Evolutionary conservation across 2,329 filamentous ascomycete genomes (phyloP).

Genomic region (Trichophyton equinum): DNA sequence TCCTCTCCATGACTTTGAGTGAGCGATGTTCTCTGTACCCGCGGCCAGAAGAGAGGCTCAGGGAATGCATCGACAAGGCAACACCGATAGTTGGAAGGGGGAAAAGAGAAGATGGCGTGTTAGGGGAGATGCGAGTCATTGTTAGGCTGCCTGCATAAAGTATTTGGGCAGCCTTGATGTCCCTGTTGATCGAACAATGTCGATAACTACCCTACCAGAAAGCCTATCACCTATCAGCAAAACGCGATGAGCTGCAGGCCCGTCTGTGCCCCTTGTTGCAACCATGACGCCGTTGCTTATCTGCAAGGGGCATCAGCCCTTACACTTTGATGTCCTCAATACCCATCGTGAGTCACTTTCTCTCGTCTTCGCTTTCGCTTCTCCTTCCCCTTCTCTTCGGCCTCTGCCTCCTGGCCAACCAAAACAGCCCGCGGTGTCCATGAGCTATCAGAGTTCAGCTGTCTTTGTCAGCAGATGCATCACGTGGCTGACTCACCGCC

Average conservation of each 20-base stretch:
- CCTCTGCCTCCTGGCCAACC: background rate
- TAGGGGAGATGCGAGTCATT: background rate
- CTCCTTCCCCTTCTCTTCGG: background rate
- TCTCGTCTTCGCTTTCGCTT: background rate
- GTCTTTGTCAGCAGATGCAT: background rate
- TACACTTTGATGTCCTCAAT: too few species aligned
- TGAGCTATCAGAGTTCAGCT: background rate
- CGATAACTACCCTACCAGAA: background rate
- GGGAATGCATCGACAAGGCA: background rate
- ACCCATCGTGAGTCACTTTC: background rate
- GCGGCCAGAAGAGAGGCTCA: too few species aligned
- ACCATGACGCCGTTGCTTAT: too few species aligned
- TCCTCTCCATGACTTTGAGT: too few species aligned
- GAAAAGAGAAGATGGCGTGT: background rate
- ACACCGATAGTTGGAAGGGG: background rate
- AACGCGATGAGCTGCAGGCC: background rate
- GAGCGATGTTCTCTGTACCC: too few species aligned
- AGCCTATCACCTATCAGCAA: background rate
- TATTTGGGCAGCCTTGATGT: background rate
- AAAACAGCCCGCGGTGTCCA: too few species aligned
- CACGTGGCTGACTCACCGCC: constrained; percentile 4
- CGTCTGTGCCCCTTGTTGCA: background rate
- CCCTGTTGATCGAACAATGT: background rate
- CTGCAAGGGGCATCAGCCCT: too few species aligned
- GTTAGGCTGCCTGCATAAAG: background rate